Conservation (phyloP, 1,139 yeast genomes). For the Arxiozyma slooffiae region DNA sequence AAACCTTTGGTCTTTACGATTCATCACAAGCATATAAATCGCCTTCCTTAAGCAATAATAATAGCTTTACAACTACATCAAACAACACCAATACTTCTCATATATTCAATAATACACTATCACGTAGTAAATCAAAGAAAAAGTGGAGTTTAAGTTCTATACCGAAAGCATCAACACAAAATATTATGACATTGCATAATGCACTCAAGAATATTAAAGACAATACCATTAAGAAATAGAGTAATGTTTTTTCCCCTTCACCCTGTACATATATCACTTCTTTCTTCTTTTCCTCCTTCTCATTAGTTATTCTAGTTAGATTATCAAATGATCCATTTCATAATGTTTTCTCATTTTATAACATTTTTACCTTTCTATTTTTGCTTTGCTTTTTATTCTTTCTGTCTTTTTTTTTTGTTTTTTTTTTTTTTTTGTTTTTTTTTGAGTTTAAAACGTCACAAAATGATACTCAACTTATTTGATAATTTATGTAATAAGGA, state of each 20-base stretch:
- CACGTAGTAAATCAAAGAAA: constrained; percentile 7
- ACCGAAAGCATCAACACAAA: constrained; percentile 14
- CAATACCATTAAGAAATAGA: background rate
- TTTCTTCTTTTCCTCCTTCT: no score
- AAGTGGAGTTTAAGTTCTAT: constrained; percentile 17
- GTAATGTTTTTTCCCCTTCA: background rate
- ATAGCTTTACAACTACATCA: background rate
- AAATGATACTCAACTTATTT: background rate
- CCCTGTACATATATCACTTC: background rate
- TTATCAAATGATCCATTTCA: no score
- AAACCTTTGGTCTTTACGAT: constrained; percentile 19
- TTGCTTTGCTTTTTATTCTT: no score
- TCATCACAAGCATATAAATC: background rate
- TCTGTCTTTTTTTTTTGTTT: background rate
- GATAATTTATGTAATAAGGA: background rate
- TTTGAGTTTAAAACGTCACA: background rate
- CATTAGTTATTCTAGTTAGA: no score
- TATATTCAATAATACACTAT: constrained; percentile 5
- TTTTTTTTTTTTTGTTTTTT: no score
- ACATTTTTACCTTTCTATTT: background rate
- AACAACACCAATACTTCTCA: background rate
- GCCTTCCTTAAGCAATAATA: background rate
- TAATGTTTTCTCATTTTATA: background rate
- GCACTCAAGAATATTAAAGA: constrained; percentile 13
- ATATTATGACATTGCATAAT: constrained; percentile 14